Conservation (phyloP, 495 filamentous ascomycete genomes). For the Penicillium nucicola region DNA sequence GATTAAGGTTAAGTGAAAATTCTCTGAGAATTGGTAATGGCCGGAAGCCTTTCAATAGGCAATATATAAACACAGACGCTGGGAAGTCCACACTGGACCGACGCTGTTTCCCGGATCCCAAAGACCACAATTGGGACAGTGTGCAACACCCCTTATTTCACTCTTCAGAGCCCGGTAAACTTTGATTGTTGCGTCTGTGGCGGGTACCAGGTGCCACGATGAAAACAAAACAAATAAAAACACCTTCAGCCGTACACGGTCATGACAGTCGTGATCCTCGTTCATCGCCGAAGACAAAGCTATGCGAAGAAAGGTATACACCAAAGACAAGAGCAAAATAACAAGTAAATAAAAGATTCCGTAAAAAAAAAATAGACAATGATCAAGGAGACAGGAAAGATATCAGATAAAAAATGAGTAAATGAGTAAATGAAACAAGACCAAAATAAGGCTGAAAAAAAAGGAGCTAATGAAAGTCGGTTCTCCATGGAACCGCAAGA, state of each 20-base stretch:
- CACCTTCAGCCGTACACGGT: slow-evolving; percentile 44
- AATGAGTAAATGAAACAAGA: slow-evolving; percentile 26
- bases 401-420: slow-evolving; percentile 1
- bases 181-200: slow-evolving; percentile 1
- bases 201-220: slow-evolving; percentile 10
- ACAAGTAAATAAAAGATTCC: slow-evolving; percentile 12
- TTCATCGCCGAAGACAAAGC: slow-evolving; percentile 43
- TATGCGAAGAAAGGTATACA: slow-evolving; percentile 44
- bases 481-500: slow-evolving; percentile 13
- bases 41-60: slow-evolving; percentile 1
- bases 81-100: slow-evolving; percentile 10
- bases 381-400: slow-evolving; percentile 23
- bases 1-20: background rate
- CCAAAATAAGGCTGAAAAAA: slow-evolving; percentile 11
- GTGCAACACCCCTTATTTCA: slow-evolving; percentile 8
- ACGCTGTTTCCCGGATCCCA: slow-evolving; percentile 13
- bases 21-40: background rate
- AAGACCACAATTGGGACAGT: slow-evolving; percentile 4
- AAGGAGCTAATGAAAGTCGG: slow-evolving; percentile 17
- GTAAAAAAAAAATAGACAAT: slow-evolving; percentile 1
- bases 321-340: slow-evolving; percentile 19
- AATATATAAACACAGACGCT: slow-evolving; percentile 24
- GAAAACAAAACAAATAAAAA: slow-evolving; percentile 21
- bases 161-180: background rate
- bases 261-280: slow-evolving; percentile 50